These are phyloP conservation scores for Saitozyma sp. DNA, from an alignment of 768 basidiomycete genomes.

Conservation along the genomic window DNA sequence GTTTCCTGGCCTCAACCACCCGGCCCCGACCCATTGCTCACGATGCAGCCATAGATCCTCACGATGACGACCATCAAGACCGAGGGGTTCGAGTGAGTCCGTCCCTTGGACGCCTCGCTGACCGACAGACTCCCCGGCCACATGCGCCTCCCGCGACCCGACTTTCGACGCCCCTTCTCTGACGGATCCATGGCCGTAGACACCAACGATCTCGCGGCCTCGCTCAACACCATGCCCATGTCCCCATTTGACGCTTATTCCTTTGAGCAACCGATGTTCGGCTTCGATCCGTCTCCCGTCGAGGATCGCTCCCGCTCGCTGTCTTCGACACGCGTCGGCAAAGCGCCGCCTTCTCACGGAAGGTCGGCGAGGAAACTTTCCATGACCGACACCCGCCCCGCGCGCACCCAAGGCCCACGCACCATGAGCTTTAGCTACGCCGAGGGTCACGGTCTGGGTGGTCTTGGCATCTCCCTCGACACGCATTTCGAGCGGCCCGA, in stretches of 20 bases:
- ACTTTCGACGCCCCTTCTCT: slow-evolving; percentile 32
- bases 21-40: too few relatives aligned
- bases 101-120: too few relatives aligned
- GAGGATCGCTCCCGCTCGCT: slow-evolving; percentile 29
- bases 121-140: too few relatives aligned
- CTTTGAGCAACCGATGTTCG: slow-evolving; percentile 7
- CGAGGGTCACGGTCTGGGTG: slow-evolving; percentile 8
- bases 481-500: slow-evolving; percentile 31
- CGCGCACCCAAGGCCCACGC: slow-evolving; percentile 11
- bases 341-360: slow-evolving; percentile 24
- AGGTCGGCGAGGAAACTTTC: slow-evolving; percentile 27
- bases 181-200: slow-evolving; percentile 39
- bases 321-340: slow-evolving; percentile 22
- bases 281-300: background rate
- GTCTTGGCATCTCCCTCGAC: slow-evolving; percentile 27
- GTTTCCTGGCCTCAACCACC: too few relatives aligned
- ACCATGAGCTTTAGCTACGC: slow-evolving; percentile 14
- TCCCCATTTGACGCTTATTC: slow-evolving; percentile 12
- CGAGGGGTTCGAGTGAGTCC: too few relatives aligned
- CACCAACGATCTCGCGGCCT: slow-evolving; percentile 30
- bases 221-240: slow-evolving; percentile 20
- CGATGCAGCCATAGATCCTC: too few relatives aligned
- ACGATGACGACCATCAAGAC: too few relatives aligned
- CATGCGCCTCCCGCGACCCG: too few relatives aligned
- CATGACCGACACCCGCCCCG: slow-evolving; percentile 33